Conservation (phyloP, 2,329 filamentous ascomycete genomes). For the Trichoderma sp. region DNA sequence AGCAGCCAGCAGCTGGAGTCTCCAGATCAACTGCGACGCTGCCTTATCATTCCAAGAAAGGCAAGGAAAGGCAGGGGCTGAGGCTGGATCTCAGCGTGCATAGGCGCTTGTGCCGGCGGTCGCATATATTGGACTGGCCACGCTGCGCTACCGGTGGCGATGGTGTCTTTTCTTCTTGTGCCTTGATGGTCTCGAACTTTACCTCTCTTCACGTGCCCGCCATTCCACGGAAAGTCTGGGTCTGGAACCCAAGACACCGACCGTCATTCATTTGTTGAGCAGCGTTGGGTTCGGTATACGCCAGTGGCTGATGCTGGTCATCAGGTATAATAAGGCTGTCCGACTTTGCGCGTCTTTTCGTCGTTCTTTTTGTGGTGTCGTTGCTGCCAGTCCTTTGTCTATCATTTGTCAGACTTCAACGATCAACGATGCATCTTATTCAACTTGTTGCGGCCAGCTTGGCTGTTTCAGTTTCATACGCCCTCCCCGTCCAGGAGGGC, state of each 20-base stretch:
- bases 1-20: not conserved
- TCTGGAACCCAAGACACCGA: constrained; percentile 13
- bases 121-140: not conserved
- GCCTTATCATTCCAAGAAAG: constrained; percentile 16
- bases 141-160: constrained; percentile 44
- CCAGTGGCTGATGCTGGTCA: not conserved
- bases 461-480: not conserved
- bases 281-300: not conserved
- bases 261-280: not conserved
- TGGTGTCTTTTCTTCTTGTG: constrained; percentile 52
- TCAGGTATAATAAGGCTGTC: not conserved
- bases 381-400: not conserved
- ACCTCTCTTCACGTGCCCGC: not conserved
- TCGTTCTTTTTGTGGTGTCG: not conserved
- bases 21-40: constrained; percentile 12
- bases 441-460: not conserved
- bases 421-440: not conserved
- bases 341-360: not conserved
- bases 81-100: not conserved
- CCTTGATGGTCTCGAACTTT: not conserved
- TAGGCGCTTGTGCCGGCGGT: not conserved
- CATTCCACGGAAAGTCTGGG: constrained; percentile 1
- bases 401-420: not conserved
- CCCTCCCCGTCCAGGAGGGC: not conserved
- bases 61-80: constrained; percentile 17